phyloP scores from a whole-genome alignment of 2,329 filamentous ascomycete genomes.

The Cucurbitaria berberidis region DNA sequence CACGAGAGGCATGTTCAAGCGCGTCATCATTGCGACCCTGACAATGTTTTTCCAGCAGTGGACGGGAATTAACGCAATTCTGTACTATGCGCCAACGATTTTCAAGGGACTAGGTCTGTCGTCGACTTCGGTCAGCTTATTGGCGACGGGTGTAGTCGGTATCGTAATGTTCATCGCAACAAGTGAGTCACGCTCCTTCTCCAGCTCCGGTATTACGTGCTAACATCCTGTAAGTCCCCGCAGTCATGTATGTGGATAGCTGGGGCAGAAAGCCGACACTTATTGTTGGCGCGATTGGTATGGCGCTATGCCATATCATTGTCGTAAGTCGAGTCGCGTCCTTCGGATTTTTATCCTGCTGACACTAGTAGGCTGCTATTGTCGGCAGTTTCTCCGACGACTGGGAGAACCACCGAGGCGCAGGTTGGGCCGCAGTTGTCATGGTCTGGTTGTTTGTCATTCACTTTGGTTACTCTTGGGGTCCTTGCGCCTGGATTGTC shows the following conservation, averaged over 20 bases:
- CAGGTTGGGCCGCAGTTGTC: conserved; percentile 70
- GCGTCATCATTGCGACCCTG: conserved; percentile 66
- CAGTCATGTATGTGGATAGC: conserved; percentile 70
- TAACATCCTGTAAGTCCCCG: conserved; percentile 55
- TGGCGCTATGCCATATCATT: conserved; percentile 74
- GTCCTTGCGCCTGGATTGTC: conserved; percentile 76
- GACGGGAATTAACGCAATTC: conserved; percentile 56
- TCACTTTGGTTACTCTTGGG: conserved; percentile 78
- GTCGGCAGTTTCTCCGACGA: conserved; percentile 66
- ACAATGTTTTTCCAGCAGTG: conserved; percentile 59
- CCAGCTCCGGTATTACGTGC: neutral
- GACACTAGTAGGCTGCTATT: conserved; percentile 57
- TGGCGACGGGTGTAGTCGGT: conserved; percentile 74
- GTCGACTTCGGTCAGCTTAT: conserved; percentile 59
- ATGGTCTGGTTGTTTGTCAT: conserved; percentile 79
- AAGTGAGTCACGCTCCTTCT: neutral
- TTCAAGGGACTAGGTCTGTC: conserved; percentile 57
- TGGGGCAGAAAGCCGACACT: conserved; percentile 68
- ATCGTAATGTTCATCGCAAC: conserved; percentile 73
- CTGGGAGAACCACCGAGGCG: conserved; percentile 60
- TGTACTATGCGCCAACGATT: conserved; percentile 59
- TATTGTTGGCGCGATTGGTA: conserved; percentile 69
- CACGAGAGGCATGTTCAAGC: conserved; percentile 68
- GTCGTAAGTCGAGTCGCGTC: conserved; percentile 52
- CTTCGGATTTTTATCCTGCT: neutral